Evolutionary conservation across 2,329 filamentous ascomycete species (phyloP).

Genomic region (Aspergillus versicolor): DNA sequence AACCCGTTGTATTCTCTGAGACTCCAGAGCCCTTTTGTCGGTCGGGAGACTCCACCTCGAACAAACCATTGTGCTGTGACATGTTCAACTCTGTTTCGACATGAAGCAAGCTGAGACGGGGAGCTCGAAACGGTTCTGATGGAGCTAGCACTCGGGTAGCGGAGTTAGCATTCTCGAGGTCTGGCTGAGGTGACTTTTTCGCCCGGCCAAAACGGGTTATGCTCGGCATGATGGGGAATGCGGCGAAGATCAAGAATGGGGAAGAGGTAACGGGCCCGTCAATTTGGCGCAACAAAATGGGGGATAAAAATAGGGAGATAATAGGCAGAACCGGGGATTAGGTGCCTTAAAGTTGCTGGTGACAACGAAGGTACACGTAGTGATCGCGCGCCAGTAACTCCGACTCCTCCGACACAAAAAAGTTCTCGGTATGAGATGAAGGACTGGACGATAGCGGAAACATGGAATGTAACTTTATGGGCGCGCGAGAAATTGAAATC

Average conservation of each 20-base stretch:
- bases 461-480: conserved; percentile 3
- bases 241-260: conserved; percentile 14
- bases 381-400: conserved; percentile 3
- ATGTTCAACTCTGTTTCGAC: conserved; percentile 45
- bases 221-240: conserved; percentile 18
- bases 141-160: conserved; percentile 19
- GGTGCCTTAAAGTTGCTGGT: not conserved
- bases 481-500: conserved; percentile 12
- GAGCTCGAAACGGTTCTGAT: conserved; percentile 27
- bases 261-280: conserved; percentile 5
- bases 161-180: conserved; percentile 28
- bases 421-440: not conserved
- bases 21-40: conserved; percentile 23
- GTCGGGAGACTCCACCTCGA: conserved; percentile 30
- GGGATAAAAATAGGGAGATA: not conserved
- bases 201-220: conserved; percentile 33
- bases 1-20: conserved; percentile 25
- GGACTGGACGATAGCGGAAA: not conserved
- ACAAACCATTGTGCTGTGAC: conserved; percentile 42
- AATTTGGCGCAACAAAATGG: conserved; percentile 3
- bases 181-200: conserved; percentile 26
- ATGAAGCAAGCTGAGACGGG: conserved; percentile 39
- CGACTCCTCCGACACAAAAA: conserved; percentile 1
- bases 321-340: not conserved
- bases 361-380: not conserved